Conservation (phyloP, 2,329 filamentous ascomycete species). For the Monosporascus sp. region DNA sequence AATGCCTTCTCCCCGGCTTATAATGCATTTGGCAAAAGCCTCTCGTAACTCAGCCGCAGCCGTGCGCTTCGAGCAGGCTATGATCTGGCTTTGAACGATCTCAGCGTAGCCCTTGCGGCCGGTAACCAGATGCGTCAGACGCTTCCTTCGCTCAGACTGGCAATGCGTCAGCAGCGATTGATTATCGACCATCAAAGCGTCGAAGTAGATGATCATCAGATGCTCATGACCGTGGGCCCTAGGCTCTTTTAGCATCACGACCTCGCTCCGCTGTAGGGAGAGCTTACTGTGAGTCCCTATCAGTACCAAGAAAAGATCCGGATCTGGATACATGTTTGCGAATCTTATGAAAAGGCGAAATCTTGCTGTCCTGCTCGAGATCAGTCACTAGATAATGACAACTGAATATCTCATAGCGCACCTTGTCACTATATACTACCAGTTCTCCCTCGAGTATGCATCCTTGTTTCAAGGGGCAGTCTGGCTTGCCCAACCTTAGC, state of each 20-base stretch:
- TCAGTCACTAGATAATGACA: conserved; percentile 11
- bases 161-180: conserved; percentile 44
- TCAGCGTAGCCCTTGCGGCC: conserved; percentile 56
- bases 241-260: conserved; percentile 12
- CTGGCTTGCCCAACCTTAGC: conserved; percentile 53
- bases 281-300: conserved; percentile 62
- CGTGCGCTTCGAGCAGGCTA: conserved; percentile 56
- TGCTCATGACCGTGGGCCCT: conserved; percentile 48
- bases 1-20: conserved; percentile 67
- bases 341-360: conserved; percentile 76
- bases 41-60: conserved; percentile 52
- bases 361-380: conserved; percentile 42
- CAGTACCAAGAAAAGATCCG: conserved; percentile 62
- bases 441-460: conserved; percentile 85
- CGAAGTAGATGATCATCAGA: conserved; percentile 59
- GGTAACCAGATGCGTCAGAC: conserved; percentile 51
- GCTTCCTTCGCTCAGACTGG: conserved; percentile 55
- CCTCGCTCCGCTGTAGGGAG: not conserved
- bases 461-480: conserved; percentile 54
- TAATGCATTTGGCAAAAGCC: conserved; percentile 63
- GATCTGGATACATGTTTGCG: conserved; percentile 73
- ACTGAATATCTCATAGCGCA: conserved; percentile 14
- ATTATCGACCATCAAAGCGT: conserved; percentile 49
- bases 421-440: conserved; percentile 67
- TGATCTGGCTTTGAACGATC: conserved; percentile 59